A percentile compares a stretch with the other conserved stretches of the same genome.
Evolutionary conservation across 768 basidiomycete species (phyloP).

Genomic region (Pleurotus cornucopiae): DNA sequence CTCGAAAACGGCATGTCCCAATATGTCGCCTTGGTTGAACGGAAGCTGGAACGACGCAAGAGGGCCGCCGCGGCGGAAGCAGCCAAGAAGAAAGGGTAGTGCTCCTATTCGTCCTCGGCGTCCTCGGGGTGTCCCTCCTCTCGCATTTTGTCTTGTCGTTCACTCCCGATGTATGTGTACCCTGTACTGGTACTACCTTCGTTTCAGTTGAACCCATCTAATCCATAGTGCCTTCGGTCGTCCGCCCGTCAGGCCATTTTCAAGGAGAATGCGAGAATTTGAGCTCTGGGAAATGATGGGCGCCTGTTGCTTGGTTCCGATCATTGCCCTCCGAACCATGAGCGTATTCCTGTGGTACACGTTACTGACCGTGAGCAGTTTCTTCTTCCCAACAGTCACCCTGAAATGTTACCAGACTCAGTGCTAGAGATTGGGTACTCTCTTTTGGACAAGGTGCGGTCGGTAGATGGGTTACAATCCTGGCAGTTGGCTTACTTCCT

Average conservation of each 20-base stretch:
- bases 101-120: too few species aligned
- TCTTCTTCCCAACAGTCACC: not conserved
- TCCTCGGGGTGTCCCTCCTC: too few species aligned
- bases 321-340: not conserved
- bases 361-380: not conserved
- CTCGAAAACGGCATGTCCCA: conserved; percentile 20
- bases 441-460: conserved; percentile 19
- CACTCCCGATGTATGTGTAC: too few species aligned
- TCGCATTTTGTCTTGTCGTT: too few species aligned
- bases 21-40: conserved; percentile 17
- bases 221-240: too few species aligned
- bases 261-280: too few species aligned
- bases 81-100: not conserved
- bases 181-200: too few species aligned
- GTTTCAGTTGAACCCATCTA: too few species aligned
- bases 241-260: too few species aligned
- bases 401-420: conserved; percentile 12
- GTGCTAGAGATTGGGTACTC: conserved; percentile 34
- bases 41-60: conserved; percentile 14
- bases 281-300: not conserved
- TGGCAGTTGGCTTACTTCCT: not conserved
- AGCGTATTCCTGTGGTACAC: not conserved
- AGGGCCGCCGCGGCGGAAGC: conserved; percentile 4
- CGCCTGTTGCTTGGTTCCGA: not conserved
- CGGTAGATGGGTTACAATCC: conserved; percentile 10